A percentile compares a stretch with the other conserved stretches of the same genome.
phyloP scores from a whole-genome alignment of 768 basidiomycete genomes.

The Naematelia aurantialba region DNA sequence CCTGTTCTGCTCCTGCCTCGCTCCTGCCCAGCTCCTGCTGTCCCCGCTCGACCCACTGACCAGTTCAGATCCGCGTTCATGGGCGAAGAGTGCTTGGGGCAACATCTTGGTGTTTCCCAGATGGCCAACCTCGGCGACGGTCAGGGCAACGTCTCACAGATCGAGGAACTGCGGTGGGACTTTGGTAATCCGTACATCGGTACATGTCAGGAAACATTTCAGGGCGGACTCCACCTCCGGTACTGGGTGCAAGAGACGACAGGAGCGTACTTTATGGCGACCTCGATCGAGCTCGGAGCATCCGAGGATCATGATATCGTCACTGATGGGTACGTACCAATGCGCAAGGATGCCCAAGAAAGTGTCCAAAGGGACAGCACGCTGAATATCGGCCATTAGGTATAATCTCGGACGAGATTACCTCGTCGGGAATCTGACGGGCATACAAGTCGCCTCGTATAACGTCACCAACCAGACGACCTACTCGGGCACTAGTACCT shows the following conservation, averaged over 20 bases:
- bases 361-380: not conserved
- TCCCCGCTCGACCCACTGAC: not conserved
- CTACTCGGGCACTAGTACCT: conserved; percentile 64
- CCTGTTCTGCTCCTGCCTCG: not conserved
- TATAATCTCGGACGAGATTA: conserved; percentile 81
- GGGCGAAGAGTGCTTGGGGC: conserved; percentile 73
- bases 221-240: conserved; percentile 82
- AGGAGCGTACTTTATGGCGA: conserved; percentile 45
- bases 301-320: conserved; percentile 68
- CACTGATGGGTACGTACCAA: conserved; percentile 59
- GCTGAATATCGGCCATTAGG: conserved; percentile 41
- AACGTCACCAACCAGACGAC: conserved; percentile 60
- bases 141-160: conserved; percentile 67
- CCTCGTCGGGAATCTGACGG: conserved; percentile 78
- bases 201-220: conserved; percentile 75
- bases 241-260: conserved; percentile 77
- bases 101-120: conserved; percentile 67
- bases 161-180: conserved; percentile 77
- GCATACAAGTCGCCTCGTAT: conserved; percentile 12
- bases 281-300: conserved; percentile 35
- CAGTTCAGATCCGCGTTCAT: conserved; percentile 58
- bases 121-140: conserved; percentile 75
- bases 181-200: conserved; percentile 78
- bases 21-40: not conserved
- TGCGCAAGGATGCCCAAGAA: too few species aligned